These are phyloP conservation scores for Hypoxylon sp. DNA, from an alignment of 2,329 filamentous ascomycete genomes.

Conservation along the genomic window DNA sequence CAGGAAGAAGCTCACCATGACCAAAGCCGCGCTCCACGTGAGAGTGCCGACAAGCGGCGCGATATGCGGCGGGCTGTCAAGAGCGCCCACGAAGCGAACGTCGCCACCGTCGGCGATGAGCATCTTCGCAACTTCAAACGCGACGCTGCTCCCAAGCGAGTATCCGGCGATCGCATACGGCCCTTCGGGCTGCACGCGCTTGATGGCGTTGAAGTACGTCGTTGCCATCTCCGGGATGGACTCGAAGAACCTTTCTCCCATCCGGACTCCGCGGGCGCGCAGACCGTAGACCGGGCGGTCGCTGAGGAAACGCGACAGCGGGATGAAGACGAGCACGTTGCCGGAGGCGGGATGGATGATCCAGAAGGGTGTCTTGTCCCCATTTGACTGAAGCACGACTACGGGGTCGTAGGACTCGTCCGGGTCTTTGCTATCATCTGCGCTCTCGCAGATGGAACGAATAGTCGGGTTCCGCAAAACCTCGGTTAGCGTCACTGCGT, in stretches of 20 bases:
- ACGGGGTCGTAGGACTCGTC: conserved; percentile 22
- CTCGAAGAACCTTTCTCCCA: conserved; percentile 60
- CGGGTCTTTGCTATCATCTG: conserved; percentile 13
- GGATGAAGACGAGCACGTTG: conserved; percentile 59
- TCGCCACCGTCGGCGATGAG: conserved; percentile 58
- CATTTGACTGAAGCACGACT: conserved; percentile 53
- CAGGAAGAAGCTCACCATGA: conserved; percentile 60
- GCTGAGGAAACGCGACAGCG: conserved; percentile 56
- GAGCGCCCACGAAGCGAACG: conserved; percentile 61
- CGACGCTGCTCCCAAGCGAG: conserved; percentile 64
- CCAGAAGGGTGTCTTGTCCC: conserved; percentile 57
- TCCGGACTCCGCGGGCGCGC: conserved; percentile 60
- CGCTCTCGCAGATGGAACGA: conserved; percentile 5
- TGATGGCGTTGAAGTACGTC: conserved; percentile 60
- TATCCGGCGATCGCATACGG: conserved; percentile 69
- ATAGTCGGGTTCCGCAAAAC: conserved; percentile 13
- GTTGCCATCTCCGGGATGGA: conserved; percentile 58
- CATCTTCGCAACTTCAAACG: conserved; percentile 65
- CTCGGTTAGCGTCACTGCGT: conserved; percentile 5
- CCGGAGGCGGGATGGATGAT: conserved; percentile 60
- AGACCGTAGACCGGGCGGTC: conserved; percentile 64
- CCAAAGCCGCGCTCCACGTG: conserved; percentile 56
- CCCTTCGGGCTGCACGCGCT: conserved; percentile 60
- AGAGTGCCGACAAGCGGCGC: conserved; percentile 59
- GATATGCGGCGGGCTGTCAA: conserved; percentile 66